Conservation (phyloP, 2,329 filamentous ascomycete species). For the Cladophialophora carrionii region DNA sequence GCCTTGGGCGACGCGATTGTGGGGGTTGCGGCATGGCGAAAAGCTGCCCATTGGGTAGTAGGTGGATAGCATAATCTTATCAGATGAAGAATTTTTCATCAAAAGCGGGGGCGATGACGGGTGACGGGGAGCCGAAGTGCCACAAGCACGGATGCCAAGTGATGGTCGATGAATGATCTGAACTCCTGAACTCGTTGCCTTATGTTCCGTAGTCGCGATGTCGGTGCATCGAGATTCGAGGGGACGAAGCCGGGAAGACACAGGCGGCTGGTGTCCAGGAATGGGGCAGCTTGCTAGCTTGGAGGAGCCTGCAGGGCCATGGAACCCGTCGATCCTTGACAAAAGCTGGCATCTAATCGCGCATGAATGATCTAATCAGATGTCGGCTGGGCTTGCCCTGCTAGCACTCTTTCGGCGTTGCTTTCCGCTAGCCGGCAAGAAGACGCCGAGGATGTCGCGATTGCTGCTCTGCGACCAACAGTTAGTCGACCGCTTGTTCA, state of each 20-base stretch:
- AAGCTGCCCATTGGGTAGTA: neutral
- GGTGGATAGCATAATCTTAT: slow-evolving; percentile 7
- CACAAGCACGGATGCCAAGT: neutral
- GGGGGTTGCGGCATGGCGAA: neutral
- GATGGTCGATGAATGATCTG: slow-evolving; percentile 2
- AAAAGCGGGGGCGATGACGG: slow-evolving; percentile 12
- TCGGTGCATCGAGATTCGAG: slow-evolving; percentile 2
- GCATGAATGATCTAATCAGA: slow-evolving; percentile 20
- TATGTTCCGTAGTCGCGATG: neutral
- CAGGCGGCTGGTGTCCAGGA: neutral
- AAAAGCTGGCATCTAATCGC: slow-evolving; percentile 11
- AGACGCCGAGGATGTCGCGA: neutral
- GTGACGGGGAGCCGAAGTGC: neutral
- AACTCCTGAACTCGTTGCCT: neutral
- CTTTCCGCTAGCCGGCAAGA: slow-evolving; percentile 2
- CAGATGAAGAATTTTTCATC: slow-evolving; percentile 19
- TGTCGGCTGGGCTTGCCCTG: slow-evolving; percentile 4
- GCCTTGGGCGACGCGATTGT: slow-evolving; percentile 1
- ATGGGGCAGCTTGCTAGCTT: neutral
- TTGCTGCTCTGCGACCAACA: neutral
- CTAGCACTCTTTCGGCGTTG: neutral
- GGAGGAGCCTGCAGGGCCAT: neutral
- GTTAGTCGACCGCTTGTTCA: neutral
- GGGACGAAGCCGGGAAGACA: neutral
- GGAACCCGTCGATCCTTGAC: neutral